Conservation (phyloP, 805 yeast genomes). For the Yarrowia sp. region DNA sequence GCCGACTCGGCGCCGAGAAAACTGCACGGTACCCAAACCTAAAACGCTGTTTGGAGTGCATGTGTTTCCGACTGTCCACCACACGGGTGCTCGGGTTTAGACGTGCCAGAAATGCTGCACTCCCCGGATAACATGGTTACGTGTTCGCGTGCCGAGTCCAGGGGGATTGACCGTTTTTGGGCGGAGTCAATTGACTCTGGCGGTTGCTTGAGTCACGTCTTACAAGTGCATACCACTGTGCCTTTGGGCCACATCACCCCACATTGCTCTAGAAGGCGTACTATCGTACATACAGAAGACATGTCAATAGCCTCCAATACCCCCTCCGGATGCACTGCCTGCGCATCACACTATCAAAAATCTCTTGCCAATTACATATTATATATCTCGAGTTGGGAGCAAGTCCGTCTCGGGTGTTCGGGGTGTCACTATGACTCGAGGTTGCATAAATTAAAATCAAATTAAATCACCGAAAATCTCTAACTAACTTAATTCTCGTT, state of each 20-base stretch:
- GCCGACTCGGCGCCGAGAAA: slow-evolving; percentile 20
- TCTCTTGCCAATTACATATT: slow-evolving; percentile 1
- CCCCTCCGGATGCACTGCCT: background rate
- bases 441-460: background rate
- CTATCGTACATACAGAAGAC: background rate
- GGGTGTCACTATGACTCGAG: background rate
- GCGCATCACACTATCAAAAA: slow-evolving; percentile 17
- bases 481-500: too few relatives aligned
- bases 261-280: background rate
- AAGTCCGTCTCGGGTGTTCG: background rate
- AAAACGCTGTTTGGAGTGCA: background rate
- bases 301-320: slow-evolving; percentile 19
- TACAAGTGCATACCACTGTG: too few relatives aligned
- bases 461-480: too few relatives aligned
- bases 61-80: background rate
- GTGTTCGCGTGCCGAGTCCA: background rate
- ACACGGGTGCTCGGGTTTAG: background rate
- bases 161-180: too few relatives aligned
- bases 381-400: slow-evolving; percentile 9
- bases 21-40: slow-evolving; percentile 5
- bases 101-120: background rate
- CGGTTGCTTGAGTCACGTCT: too few relatives aligned
- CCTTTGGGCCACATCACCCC: background rate
- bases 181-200: too few relatives aligned
- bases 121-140: slow-evolving; percentile 4